Base-by-base conservation (phyloP, 2,329 filamentous ascomycete species). In the Calonectria multiphialidica region DNA sequence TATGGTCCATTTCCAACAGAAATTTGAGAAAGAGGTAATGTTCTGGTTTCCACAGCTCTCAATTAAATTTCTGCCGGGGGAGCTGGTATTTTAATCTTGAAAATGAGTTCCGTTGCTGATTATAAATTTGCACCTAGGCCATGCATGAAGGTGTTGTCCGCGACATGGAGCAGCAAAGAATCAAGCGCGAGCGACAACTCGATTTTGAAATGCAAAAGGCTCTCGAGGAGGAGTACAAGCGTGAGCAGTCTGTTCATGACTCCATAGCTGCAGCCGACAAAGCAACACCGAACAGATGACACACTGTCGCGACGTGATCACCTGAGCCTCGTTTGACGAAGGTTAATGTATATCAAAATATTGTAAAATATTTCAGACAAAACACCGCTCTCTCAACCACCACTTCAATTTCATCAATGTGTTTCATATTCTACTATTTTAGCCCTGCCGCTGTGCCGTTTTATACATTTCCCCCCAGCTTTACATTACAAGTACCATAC, bases 131-230 rank as follows among this genome's bases (percentile, higher is more conserved):
- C 37, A 28, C 40, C 15, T 40, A 96, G 97, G 94, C 95, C 70
- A 99, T 99, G 97, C 97, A 99, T 81, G 91, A 93, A 77, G 97
- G 97, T 53, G 97, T 99, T 49, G 87, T 98, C 75, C 94, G 96
- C 75, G 97, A 99, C 81, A 94, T 98, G 88, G 96, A 98, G 81
- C 95, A 97, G 81, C 96, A 98, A 82, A 92, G 94, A 55, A 83
- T 98, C 76, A 98, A 98, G 86, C 90, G 91, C 76, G 97, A 99
- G 83, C 93, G 97, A 71, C 94, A 97, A 83, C 91, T 95, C 64
- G 97, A 99, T 82, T 99, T 99, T 80, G 96, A 98, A 76, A 91
- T 98, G 90, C 97, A 99, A 82, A 90, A 89, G 74, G 90, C 90
- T 8, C 87, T 99, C 59, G 96, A 98, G 85, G 90, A 93, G 79